Conservation (phyloP, 805 yeast species). For the Ogataea nonfermentans region DNA sequence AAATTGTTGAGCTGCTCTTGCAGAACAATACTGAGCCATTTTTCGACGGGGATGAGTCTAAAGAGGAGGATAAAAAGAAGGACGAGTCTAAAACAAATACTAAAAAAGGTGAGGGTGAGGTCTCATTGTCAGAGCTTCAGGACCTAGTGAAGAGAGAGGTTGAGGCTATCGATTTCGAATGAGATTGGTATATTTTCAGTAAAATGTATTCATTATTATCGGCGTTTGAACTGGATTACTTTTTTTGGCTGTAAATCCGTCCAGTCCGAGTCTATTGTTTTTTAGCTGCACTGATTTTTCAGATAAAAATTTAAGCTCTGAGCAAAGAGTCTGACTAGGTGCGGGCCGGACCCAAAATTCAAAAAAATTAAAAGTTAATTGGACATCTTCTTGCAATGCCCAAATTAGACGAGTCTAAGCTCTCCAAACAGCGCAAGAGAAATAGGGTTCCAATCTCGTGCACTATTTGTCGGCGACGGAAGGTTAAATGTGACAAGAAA, state of each 20-base stretch:
- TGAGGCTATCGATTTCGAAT: conserved; percentile 19
- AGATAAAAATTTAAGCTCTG: conserved; percentile 14
- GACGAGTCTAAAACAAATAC: conserved; percentile 3
- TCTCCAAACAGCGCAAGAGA: conserved; percentile 33
- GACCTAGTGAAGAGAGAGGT: conserved; percentile 22
- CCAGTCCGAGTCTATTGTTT: conserved; percentile 1
- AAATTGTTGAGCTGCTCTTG: conserved; percentile 30
- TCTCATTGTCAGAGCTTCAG: conserved; percentile 19
- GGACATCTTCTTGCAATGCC: conserved; percentile 8
- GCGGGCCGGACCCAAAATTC: conserved; percentile 3
- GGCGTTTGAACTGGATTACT: no score
- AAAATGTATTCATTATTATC: no score
- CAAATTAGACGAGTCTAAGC: conserved; percentile 12
- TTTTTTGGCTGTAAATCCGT: not conserved
- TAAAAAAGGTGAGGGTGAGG: conserved; percentile 11
- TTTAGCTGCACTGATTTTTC: conserved; percentile 14
- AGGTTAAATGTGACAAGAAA: conserved; percentile 42
- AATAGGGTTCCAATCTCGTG: conserved; percentile 41
- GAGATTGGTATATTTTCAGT: not conserved
- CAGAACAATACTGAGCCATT: conserved; percentile 10
- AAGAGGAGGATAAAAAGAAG: not conserved
- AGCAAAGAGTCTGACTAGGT: conserved; percentile 3
- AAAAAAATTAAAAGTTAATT: conserved; percentile 1
- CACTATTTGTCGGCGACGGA: conserved; percentile 38
- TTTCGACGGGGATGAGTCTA: conserved; percentile 3